phyloP scores from a whole-genome alignment of 1,139 yeast species.

The Taphrina communis region DNA sequence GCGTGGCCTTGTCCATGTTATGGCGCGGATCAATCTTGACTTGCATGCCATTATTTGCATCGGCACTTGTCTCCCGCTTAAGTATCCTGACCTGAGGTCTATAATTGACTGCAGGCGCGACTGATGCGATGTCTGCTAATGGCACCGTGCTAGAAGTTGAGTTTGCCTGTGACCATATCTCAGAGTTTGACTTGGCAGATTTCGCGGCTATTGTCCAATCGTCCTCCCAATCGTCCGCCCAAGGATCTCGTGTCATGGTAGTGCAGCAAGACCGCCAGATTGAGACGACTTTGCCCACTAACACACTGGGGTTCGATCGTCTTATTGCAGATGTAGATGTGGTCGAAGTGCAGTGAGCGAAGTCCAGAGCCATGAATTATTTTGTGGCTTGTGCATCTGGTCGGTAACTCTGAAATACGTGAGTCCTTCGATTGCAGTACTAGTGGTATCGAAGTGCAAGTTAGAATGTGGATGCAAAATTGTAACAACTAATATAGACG shows the following conservation, averaged over 20 bases:
- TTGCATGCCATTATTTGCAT: background rate
- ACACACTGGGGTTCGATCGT: no score
- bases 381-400: background rate
- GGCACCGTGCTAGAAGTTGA: background rate
- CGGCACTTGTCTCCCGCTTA: conserved; percentile 4
- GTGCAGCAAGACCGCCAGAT: no score
- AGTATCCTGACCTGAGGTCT: conserved; percentile 29
- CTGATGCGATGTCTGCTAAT: background rate
- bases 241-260: conserved; percentile 34
- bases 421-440: no score
- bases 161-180: conserved; percentile 34
- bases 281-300: no score
- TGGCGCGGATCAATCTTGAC: background rate
- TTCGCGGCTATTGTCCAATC: conserved; percentile 37
- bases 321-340: no score
- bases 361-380: background rate
- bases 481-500: no score
- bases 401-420: background rate
- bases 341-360: background rate
- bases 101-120: conserved; percentile 14
- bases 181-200: conserved; percentile 8
- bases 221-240: conserved; percentile 37
- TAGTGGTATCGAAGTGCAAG: background rate
- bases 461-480: background rate
- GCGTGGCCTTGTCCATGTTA: conserved; percentile 8